Conservation (phyloP, 306 rosid genomes). For the Ormosia semicastrata region DNA sequence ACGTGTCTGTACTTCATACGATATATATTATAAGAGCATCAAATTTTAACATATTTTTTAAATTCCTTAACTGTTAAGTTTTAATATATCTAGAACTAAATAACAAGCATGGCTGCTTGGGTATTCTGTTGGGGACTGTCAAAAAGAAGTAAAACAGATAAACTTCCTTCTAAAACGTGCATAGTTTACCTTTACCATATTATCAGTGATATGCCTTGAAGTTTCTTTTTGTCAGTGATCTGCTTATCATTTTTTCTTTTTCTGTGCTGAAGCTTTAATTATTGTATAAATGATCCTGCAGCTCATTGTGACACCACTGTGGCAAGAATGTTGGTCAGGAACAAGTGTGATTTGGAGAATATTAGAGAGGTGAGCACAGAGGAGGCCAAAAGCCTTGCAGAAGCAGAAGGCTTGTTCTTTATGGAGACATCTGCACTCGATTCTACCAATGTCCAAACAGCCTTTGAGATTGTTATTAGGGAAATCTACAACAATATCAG, state of each 20-base stretch:
- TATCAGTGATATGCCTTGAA: neutral
- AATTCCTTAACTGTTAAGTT: no score
- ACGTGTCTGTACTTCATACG: no score
- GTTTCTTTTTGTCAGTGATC: neutral
- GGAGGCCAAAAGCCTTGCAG: conserved; percentile 79
- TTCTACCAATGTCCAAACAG: conserved; percentile 72
- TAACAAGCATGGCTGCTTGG: neutral
- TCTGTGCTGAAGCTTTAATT: no score
- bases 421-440: conserved; percentile 96
- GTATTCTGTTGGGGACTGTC: neutral
- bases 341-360: conserved; percentile 86
- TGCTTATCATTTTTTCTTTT: neutral
- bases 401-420: conserved; percentile 81
- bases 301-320: conserved; percentile 77
- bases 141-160: neutral
- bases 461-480: conserved; percentile 74
- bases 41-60: no score
- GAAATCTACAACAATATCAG: conserved; percentile 81
- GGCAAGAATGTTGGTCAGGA: conserved; percentile 88
- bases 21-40: no score
- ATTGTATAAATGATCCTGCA: conserved; percentile 33
- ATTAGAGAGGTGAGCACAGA: conserved; percentile 75
- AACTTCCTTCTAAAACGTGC: neutral
- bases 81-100: no score
- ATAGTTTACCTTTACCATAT: neutral